A percentile compares a stretch with the other conserved stretches of the same genome.
phyloP scores from a whole-genome alignment of 257 asterid genomes.

The Solanum arcanum region DNA sequence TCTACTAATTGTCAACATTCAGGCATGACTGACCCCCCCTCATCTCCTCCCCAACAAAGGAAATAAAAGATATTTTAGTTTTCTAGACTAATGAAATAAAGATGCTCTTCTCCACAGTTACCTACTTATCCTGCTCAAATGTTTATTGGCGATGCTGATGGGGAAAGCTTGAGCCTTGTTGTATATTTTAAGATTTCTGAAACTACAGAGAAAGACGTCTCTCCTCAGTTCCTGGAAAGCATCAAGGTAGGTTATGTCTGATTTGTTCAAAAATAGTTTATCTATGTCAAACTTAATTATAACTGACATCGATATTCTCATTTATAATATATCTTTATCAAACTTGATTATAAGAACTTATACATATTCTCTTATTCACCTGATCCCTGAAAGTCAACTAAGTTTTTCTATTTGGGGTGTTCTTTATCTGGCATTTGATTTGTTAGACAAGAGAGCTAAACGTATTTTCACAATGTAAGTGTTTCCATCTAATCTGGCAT shows the following conservation, averaged over 20 bases:
- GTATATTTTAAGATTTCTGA: conserved; percentile 80
- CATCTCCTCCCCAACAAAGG: not conserved
- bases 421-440: not conserved
- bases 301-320: not conserved
- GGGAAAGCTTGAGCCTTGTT: conserved; percentile 87
- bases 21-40: conserved; percentile 23
- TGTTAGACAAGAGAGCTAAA: not conserved
- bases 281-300: not conserved
- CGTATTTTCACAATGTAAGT: not conserved
- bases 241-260: conserved; percentile 40
- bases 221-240: conserved; percentile 64
- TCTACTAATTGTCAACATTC: conserved; percentile 81
- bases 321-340: not conserved
- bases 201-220: conserved; percentile 44
- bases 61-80: not conserved
- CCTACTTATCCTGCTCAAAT: conserved; percentile 78
- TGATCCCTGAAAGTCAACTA: not conserved
- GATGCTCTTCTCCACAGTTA: conserved; percentile 33
- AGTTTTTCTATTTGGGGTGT: not conserved
- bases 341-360: not conserved
- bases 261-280: not conserved
- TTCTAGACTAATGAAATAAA: not conserved
- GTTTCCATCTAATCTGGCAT: not conserved
- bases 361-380: not conserved
- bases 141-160: conserved; percentile 82